Evolutionary conservation across 1,139 yeast species (phyloP), one percentile per base, ranked within the genome.

Genomic region (Blastobotrys serpentis): DNA sequence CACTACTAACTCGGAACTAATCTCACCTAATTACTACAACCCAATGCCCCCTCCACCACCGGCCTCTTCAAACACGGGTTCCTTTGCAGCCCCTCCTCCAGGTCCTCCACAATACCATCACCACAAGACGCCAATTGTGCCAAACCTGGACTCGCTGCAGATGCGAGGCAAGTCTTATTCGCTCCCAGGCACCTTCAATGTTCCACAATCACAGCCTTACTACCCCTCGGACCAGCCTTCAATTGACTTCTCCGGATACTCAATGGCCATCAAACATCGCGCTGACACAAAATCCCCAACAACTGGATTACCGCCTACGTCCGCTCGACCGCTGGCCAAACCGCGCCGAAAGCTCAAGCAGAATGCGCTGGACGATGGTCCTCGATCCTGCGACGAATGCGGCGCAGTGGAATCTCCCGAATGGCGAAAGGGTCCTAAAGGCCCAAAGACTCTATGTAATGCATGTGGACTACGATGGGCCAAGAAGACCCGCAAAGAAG

Each of bases 321-420:
- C 4, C 46, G 21, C 36, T 46, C 44, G 30, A 33, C 44, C 43
- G 36, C 47, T 47, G 50, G 46, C 47, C 19, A 36, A 39, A 19
- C 43, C 47, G n/a, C 50, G 53, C 17, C 48, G 53, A 26, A 50
- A 50, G 43, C 30, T 13, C 14, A 19, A 26, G 16, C 32, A 16
- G 25, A 32, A 38, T 36, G 38, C 19, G 4, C 21, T 46, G 41
- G 41, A 43, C 29, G 36, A 39, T 36, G 36, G 41, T 37, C 43
- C 52, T 26, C 52, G 53, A 38, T 53, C 55, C 21, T 57, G 62
- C 43, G 46, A 56, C 17, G 74, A 71, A 53, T 81, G 86, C 61
- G 84, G 83, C n/a, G 78, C 81, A 21, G 77, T 79, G 2, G 82
- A 79, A 57, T 78, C 84, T 3, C 85, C 85, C 3, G 85, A 80